Conservation (phyloP, 352 stramenopile genomes). For the Phytophthora parvispora region DNA sequence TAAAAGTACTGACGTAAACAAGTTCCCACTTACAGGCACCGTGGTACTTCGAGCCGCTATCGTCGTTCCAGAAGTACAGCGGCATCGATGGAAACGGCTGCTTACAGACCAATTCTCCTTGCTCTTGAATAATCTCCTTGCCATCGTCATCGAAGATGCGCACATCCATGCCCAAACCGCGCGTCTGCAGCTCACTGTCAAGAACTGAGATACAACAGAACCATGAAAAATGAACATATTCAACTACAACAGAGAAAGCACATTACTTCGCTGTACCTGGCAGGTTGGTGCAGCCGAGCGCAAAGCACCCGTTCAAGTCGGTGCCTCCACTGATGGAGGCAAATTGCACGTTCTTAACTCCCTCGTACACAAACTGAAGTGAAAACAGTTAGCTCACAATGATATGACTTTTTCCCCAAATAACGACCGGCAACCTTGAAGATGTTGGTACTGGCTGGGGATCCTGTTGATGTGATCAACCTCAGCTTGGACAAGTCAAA, state of each 20-base stretch:
- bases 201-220: slow-evolving; percentile 50
- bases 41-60: slow-evolving; percentile 79
- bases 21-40: slow-evolving; percentile 64
- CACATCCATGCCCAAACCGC: slow-evolving; percentile 84
- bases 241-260: background rate
- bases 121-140: slow-evolving; percentile 51
- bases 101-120: slow-evolving; percentile 77
- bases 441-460: slow-evolving; percentile 80
- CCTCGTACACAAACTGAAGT: slow-evolving; percentile 72
- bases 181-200: slow-evolving; percentile 84
- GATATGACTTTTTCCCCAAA: background rate
- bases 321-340: slow-evolving; percentile 88
- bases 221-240: background rate
- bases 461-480: slow-evolving; percentile 78
- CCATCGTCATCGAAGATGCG: slow-evolving; percentile 76
- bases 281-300: slow-evolving; percentile 77
- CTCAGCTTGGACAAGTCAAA: slow-evolving; percentile 77
- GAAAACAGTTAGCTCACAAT: background rate
- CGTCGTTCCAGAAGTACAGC: slow-evolving; percentile 85
- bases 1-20: too few species aligned
- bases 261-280: slow-evolving; percentile 41
- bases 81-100: slow-evolving; percentile 91
- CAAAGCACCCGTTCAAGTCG: slow-evolving; percentile 87
- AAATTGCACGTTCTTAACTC: slow-evolving; percentile 87
- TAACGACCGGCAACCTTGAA: slow-evolving; percentile 51